Evolutionary conservation across 2,329 filamentous ascomycete genomes (phyloP).

Genomic region (Rutstroemia sp.): DNA sequence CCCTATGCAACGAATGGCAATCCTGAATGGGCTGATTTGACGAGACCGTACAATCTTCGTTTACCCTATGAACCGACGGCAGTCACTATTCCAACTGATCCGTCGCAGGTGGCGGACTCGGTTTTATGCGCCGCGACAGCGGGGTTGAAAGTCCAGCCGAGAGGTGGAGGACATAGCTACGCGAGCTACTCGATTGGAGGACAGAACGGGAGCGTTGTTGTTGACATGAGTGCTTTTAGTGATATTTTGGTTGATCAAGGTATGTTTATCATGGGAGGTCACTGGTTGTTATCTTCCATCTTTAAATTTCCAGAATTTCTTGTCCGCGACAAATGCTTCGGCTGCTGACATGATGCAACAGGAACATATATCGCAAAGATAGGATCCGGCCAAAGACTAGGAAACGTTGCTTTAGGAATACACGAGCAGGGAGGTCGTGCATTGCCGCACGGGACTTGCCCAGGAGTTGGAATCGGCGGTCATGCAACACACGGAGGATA

Average conservation of each 20-base stretch:
- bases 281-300: no score
- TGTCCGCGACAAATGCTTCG: neutral
- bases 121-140: slow-evolving; percentile 38
- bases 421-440: slow-evolving; percentile 31
- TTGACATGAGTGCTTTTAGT: slow-evolving; percentile 48
- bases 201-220: slow-evolving; percentile 41
- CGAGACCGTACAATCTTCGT: slow-evolving; percentile 19
- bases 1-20: slow-evolving; percentile 2
- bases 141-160: slow-evolving; percentile 41
- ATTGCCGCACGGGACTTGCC: slow-evolving; percentile 18
- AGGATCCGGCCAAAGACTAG: slow-evolving; percentile 36
- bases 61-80: slow-evolving; percentile 15
- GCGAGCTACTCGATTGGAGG: slow-evolving; percentile 41
- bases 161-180: slow-evolving; percentile 47
- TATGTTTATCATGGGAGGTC: neutral
- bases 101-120: slow-evolving; percentile 34
- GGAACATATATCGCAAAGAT: slow-evolving; percentile 25
- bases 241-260: slow-evolving; percentile 42
- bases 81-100: slow-evolving; percentile 21
- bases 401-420: slow-evolving; percentile 34
- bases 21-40: slow-evolving; percentile 9
- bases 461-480: slow-evolving; percentile 1
- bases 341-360: neutral
- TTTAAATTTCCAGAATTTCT: neutral
- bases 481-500: slow-evolving; percentile 7